phyloP scores from a whole-genome alignment of 1,139 yeast species.

The Martiniozyma asiatica region DNA sequence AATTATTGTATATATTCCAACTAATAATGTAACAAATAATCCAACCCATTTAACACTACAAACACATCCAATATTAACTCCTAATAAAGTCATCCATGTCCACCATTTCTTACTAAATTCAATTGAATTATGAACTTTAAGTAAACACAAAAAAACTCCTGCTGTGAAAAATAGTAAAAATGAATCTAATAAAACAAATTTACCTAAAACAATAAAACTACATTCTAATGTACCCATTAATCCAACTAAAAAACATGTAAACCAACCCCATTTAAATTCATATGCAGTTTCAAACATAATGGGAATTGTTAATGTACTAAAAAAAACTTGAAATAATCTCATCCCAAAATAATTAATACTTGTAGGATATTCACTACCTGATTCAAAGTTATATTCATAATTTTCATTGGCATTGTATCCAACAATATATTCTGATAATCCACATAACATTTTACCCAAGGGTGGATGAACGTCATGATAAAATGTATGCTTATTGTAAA shows the following conservation, averaged over 20 bases:
- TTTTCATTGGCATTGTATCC: conserved; percentile 41
- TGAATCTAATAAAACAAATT: conserved; percentile 63
- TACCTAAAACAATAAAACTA: conserved; percentile 52
- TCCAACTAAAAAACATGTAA: conserved; percentile 41
- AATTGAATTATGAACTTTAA: conserved; percentile 34
- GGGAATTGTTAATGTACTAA: conserved; percentile 53
- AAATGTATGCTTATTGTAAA: conserved; percentile 49
- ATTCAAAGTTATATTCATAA: conserved; percentile 44
- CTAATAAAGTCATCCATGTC: conserved; percentile 54
- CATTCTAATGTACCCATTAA: conserved; percentile 56
- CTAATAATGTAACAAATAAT: conserved; percentile 65
- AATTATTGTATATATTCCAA: conserved; percentile 73
- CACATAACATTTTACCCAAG: conserved; percentile 59
- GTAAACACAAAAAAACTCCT: conserved; percentile 44
- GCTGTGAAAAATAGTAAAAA: conserved; percentile 62
- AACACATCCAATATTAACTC: conserved; percentile 82
- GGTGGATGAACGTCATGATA: conserved; percentile 79
- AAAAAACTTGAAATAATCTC: conserved; percentile 56
- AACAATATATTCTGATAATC: conserved; percentile 54
- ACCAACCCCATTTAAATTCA: conserved; percentile 31
- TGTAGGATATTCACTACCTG: conserved; percentile 46
- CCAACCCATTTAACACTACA: conserved; percentile 97
- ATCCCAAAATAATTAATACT: conserved; percentile 42
- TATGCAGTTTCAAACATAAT: conserved; percentile 51
- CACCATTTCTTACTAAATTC: conserved; percentile 34